Conservation (phyloP, 1,139 yeast species). For the Hemisphaericaspora xylanilytica region DNA sequence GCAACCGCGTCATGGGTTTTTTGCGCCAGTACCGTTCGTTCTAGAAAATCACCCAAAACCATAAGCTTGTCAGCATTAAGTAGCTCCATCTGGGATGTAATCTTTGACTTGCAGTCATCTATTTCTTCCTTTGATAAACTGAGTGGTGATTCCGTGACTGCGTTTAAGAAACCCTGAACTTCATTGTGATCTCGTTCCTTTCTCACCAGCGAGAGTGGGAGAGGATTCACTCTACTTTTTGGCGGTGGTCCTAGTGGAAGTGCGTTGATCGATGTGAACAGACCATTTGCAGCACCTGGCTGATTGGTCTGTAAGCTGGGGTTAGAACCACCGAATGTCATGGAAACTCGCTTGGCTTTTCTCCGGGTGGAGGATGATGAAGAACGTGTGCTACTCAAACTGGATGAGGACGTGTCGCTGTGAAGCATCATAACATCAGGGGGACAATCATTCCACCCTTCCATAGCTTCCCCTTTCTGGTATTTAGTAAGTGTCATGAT, state of each 20-base stretch:
- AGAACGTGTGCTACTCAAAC: slow-evolving; percentile 3
- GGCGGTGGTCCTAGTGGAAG: slow-evolving; percentile 6
- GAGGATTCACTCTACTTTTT: slow-evolving; percentile 7
- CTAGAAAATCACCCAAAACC: slow-evolving; percentile 18
- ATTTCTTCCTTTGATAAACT: slow-evolving; percentile 34
- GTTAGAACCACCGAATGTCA: slow-evolving; percentile 3
- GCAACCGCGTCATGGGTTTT: slow-evolving; percentile 8
- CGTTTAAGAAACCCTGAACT: slow-evolving; percentile 12
- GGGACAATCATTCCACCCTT: slow-evolving; percentile 52
- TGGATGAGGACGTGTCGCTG: slow-evolving; percentile 7
- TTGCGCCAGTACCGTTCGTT: slow-evolving; percentile 7
- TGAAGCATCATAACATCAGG: slow-evolving; percentile 14
- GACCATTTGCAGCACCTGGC: slow-evolving; percentile 3
- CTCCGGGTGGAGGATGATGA: slow-evolving; percentile 9
- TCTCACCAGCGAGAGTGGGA: no score
- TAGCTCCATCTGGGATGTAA: slow-evolving; percentile 19
- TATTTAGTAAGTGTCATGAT: slow-evolving; percentile 36
- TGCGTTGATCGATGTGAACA: slow-evolving; percentile 1
- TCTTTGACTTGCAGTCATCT: slow-evolving; percentile 33
- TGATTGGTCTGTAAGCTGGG: background rate
- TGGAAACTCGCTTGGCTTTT: slow-evolving; percentile 12
- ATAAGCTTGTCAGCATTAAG: slow-evolving; percentile 16
- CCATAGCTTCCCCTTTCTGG: slow-evolving; percentile 41
- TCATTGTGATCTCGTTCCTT: slow-evolving; percentile 4
- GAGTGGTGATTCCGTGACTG: slow-evolving; percentile 18